Evolutionary conservation across 768 basidiomycete genomes (phyloP).

Genomic region (Pleurotus salmoneostramineus): DNA sequence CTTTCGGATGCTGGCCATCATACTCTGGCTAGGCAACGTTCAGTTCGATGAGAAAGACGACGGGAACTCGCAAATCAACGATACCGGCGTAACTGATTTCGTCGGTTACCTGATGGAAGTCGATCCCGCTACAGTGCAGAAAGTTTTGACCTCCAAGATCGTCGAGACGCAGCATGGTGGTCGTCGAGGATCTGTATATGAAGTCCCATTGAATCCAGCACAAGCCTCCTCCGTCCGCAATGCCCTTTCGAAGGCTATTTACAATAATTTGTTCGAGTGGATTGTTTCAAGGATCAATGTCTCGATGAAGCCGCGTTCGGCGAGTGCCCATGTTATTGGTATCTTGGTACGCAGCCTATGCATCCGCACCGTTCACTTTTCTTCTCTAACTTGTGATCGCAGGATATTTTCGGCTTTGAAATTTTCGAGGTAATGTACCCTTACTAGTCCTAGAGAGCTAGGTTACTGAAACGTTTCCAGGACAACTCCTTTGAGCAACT

Average conservation of each 20-base stretch:
- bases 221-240: slow-evolving; percentile 89
- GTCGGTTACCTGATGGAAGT: slow-evolving; percentile 92
- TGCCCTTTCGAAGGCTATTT: slow-evolving; percentile 92
- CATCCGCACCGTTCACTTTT: background rate
- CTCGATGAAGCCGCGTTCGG: slow-evolving; percentile 87
- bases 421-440: slow-evolving; percentile 76
- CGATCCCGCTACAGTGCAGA: slow-evolving; percentile 75
- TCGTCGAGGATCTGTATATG: slow-evolving; percentile 91
- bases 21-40: slow-evolving; percentile 96
- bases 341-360: slow-evolving; percentile 60
- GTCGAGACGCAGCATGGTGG: slow-evolving; percentile 95
- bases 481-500: slow-evolving; percentile 97
- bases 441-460: background rate
- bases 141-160: slow-evolving; percentile 78
- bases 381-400: slow-evolving; percentile 4
- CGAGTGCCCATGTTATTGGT: slow-evolving; percentile 81
- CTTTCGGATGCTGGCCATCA: slow-evolving; percentile 84
- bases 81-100: slow-evolving; percentile 91
- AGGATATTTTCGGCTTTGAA: slow-evolving; percentile 99
- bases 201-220: slow-evolving; percentile 90
- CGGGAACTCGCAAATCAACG: slow-evolving; percentile 78
- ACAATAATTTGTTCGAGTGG: slow-evolving; percentile 99
- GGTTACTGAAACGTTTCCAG: slow-evolving; percentile 30
- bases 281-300: slow-evolving; percentile 94
- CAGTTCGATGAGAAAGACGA: slow-evolving; percentile 87